Evolutionary conservation across 2,329 filamentous ascomycete genomes (phyloP), one percentile per base, ranked within the genome.

Genomic region (Aspergillus hortae): DNA sequence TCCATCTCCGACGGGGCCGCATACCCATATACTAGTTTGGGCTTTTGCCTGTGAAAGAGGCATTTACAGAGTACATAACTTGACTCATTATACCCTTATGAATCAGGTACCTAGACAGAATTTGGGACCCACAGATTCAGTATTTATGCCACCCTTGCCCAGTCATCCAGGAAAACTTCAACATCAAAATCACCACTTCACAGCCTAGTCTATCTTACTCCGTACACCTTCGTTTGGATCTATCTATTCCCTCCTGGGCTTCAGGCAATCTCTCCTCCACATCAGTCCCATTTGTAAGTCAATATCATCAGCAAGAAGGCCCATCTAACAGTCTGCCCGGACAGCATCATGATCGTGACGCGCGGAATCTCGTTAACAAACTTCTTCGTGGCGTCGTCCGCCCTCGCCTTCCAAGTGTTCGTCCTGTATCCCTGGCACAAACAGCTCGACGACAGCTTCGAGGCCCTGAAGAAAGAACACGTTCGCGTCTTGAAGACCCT

Each of bases 341-440:
- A 6, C 33, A 55, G 21, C 46, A 59, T 21, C 2, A 77, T 79
- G 74, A 53, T 76, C 19, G 70, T 80, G 52, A 77, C 77, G 0
- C 77, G 78, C 54, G 67, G 73, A 17, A 75, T 86, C 56, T 85
- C 83, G 10, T 59, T 85, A 55, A 84, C 82, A 55, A 86, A 88
- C 72, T 88, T 88, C 63, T 64, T 79, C 56, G 82, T 88, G 54
- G 85, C 84, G 48, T 79, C 78, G 27, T 86, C 83, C 4, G 85
- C 85, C 0, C 75, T 88, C 32, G 75, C 74, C 33, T 88, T 88
- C 67, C 85, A 88, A 69, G 82, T 87, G 46, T 84, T 83, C 59
- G 85, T 88, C 36, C 74, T 88, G 10, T 88, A 88, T 67, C 85
- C 85, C 1, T 88, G 85, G 85, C 85, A 88, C 68, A 79, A 86